Evolutionary conservation across 352 stramenopile genomes (phyloP).

Genomic region (Lagenidium sp.): DNA sequence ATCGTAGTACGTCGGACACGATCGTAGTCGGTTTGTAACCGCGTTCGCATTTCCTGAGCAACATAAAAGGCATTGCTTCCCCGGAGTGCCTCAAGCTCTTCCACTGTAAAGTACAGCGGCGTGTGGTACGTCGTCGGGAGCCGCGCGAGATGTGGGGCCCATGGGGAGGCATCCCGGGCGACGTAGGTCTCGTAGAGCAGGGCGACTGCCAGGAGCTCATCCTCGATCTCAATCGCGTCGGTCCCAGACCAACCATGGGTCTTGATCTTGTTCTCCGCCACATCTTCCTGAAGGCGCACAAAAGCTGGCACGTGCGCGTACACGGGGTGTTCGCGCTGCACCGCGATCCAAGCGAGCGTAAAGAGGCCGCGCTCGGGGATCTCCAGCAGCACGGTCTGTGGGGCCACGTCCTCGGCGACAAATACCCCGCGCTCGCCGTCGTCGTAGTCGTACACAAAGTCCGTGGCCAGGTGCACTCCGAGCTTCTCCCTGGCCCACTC

Average conservation of each 20-base stretch:
- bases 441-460: conserved; percentile 79
- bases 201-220: conserved; percentile 56
- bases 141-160: conserved; percentile 53
- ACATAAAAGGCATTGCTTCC: conserved; percentile 63
- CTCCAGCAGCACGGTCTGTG: conserved; percentile 58
- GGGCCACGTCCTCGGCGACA: conserved; percentile 69
- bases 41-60: conserved; percentile 48
- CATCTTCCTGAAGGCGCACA: conserved; percentile 17
- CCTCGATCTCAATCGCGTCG: conserved; percentile 25
- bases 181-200: conserved; percentile 70
- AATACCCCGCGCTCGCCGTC: conserved; percentile 61
- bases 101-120: conserved; percentile 43
- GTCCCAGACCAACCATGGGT: not conserved
- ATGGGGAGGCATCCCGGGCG: conserved; percentile 28
- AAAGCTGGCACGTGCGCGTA: conserved; percentile 40
- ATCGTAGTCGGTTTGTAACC: conserved; percentile 42
- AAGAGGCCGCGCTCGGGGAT: conserved; percentile 53
- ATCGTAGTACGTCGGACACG: conserved; percentile 28
- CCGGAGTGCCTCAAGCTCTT: conserved; percentile 27
- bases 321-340: conserved; percentile 17
- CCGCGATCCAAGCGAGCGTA: conserved; percentile 24
- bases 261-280: not conserved
- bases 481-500: not conserved
- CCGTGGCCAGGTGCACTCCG: conserved; percentile 41
- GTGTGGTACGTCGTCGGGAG: conserved; percentile 61